phyloP scores from a whole-genome alignment of 306 rosid genomes.

The Ormosia emarginata region DNA sequence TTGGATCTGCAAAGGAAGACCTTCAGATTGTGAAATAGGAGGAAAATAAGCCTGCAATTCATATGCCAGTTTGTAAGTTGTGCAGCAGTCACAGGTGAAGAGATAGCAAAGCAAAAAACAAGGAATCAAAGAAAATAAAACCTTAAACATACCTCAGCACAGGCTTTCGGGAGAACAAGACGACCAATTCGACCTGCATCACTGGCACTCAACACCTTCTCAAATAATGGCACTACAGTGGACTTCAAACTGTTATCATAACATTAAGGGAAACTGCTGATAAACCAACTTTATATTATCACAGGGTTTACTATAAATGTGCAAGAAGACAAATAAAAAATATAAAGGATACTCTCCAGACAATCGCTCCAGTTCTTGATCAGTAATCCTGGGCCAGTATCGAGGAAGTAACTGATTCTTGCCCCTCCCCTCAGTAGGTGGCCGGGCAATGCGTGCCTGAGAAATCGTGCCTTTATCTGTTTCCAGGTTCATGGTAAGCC shows the following conservation, averaged over 20 bases:
- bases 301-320: neutral
- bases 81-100: neutral
- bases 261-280: constrained; percentile 53
- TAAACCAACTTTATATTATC: neutral
- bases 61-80: constrained; percentile 20
- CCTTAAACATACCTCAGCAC: constrained; percentile 80
- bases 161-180: constrained; percentile 97
- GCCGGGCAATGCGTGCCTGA: constrained; percentile 77
- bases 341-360: constrained; percentile 93
- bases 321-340: neutral
- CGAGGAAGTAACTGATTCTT: constrained; percentile 95
- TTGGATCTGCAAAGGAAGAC: constrained; percentile 82
- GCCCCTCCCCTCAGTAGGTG: constrained; percentile 92
- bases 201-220: constrained; percentile 95
- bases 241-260: constrained; percentile 75
- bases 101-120: constrained; percentile 4
- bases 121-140: neutral
- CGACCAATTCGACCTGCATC: constrained; percentile 99
- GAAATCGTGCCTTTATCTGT: constrained; percentile 38
- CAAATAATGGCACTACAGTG: constrained; percentile 86
- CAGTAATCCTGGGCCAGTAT: constrained; percentile 98
- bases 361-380: constrained; percentile 84
- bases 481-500: constrained; percentile 42
- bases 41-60: constrained; percentile 92
- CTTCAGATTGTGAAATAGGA: constrained; percentile 85